Evolutionary conservation across 371 early-diverging fungal species (phyloP), one percentile per base, ranked within the genome.

Genomic region (Apophysomyces sp.): DNA sequence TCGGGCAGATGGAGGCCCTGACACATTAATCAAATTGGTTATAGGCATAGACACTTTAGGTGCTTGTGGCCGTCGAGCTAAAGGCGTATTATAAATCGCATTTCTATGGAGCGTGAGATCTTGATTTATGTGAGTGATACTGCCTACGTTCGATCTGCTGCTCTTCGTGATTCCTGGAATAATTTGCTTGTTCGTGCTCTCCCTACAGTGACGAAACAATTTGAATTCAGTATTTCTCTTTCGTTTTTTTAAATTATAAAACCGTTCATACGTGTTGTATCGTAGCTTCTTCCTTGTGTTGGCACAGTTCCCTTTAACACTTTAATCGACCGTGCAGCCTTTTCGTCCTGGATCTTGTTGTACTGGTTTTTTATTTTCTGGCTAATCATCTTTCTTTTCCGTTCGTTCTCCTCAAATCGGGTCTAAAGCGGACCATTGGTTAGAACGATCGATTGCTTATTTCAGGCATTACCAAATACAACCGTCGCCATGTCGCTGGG

Each of bases 331-430:
- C 66, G 61, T 1, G 75, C 73, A 18, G 67, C 74, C 51, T 71
- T 77, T 52, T 80, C 77, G 26, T 67, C 65, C 36, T 75, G 70
- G 9, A 77, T 62, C 39, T 73, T 72, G 51, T 65, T 73, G 44
- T 80, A 80, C 40, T 77, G 72, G n/a, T 63, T 70, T 51, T 71
- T 74, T 24, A 80, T 62, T 56, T 75, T 74, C 51, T 73, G 64
- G 37, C 73, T 73, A 26, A 73, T 61, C 13, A 66, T 24, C 34
- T 70, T 57, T n/a, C 65, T 64, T 51, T 69, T 71, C 11, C 55
- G 61, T 55, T 77, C 76, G 32, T 60, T 70, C 52, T 80, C 77
- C 34, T 67, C 41, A 37, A 67, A 59, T 11, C 72, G 69, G 44
- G 62, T 66, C 78, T 78, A 61, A 21, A 24, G 37, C 36, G 9